Conservation (phyloP, 805 yeast species). For the Myxozyma kluyveri region DNA sequence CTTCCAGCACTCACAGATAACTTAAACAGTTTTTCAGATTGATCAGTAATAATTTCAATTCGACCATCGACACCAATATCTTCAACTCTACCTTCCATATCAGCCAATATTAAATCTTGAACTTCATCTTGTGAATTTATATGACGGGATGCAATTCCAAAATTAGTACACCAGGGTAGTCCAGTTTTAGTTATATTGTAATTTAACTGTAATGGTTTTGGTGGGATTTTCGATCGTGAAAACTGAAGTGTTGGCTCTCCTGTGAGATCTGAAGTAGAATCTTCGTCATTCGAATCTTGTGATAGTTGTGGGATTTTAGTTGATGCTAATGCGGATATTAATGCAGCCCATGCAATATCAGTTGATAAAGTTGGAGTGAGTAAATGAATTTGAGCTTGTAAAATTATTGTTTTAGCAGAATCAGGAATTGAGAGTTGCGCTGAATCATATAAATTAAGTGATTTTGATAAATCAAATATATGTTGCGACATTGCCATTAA, state of each 20-base stretch:
- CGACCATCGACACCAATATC: constrained; percentile 19
- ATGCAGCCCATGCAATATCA: constrained; percentile 66
- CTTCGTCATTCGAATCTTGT: neutral
- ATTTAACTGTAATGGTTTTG: neutral
- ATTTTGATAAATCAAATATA: constrained; percentile 49
- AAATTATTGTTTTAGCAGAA: neutral
- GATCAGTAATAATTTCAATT: constrained; percentile 4
- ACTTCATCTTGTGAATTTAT: neutral
- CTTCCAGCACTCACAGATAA: constrained; percentile 15
- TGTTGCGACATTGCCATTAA: constrained; percentile 54
- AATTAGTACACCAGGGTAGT: constrained; percentile 26
- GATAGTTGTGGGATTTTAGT: constrained; percentile 52
- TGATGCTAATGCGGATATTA: constrained; percentile 55
- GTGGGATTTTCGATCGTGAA: constrained; percentile 3
- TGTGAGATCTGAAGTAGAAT: too few species aligned
- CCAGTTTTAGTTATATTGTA: neutral
- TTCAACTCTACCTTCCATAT: constrained; percentile 26
- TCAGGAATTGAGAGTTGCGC: constrained; percentile 37
- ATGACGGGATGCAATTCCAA: constrained; percentile 13
- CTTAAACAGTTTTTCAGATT: neutral
- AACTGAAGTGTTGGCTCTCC: constrained; percentile 2
- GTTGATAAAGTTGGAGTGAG: constrained; percentile 78
- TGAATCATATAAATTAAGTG: constrained; percentile 53
- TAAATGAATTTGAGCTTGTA: constrained; percentile 58
- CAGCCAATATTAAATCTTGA: constrained; percentile 20